phyloP scores from a whole-genome alignment of 441 rosid species.

The Croton laevigatus region DNA sequence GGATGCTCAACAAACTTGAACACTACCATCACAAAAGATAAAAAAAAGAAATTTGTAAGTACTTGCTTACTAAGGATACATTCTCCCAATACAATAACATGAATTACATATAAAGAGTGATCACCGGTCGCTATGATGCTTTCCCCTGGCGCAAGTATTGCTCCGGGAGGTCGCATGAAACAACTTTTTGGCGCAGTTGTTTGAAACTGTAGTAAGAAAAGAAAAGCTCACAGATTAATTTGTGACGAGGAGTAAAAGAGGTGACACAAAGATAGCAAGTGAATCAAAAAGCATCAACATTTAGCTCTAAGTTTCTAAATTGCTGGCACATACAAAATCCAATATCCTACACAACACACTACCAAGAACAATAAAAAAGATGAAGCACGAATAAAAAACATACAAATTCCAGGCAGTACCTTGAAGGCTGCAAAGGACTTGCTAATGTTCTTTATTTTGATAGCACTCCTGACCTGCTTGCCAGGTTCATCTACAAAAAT shows the following conservation, averaged over 20 bases:
- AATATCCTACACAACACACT: neutral
- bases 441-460: conserved; percentile 88
- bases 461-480: conserved; percentile 95
- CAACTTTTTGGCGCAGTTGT: conserved; percentile 83
- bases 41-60: conserved; percentile 12
- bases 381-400: neutral
- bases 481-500: conserved; percentile 77
- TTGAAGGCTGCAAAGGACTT: conserved; percentile 87
- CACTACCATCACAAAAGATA: conserved; percentile 37
- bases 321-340: neutral
- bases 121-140: conserved; percentile 67
- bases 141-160: conserved; percentile 70
- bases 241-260: neutral
- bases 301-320: neutral
- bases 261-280: neutral
- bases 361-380: neutral
- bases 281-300: neutral
- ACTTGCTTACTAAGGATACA: neutral
- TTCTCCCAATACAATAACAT: neutral
- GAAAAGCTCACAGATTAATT: conserved; percentile 1
- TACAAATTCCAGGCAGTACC: conserved; percentile 33
- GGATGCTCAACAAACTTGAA: conserved; percentile 80
- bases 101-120: conserved; percentile 2
- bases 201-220: conserved; percentile 50
- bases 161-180: conserved; percentile 79